Evolutionary conservation across 1,284 basidiomycete species (phyloP).

Genomic region (Golubevia sp.): DNA sequence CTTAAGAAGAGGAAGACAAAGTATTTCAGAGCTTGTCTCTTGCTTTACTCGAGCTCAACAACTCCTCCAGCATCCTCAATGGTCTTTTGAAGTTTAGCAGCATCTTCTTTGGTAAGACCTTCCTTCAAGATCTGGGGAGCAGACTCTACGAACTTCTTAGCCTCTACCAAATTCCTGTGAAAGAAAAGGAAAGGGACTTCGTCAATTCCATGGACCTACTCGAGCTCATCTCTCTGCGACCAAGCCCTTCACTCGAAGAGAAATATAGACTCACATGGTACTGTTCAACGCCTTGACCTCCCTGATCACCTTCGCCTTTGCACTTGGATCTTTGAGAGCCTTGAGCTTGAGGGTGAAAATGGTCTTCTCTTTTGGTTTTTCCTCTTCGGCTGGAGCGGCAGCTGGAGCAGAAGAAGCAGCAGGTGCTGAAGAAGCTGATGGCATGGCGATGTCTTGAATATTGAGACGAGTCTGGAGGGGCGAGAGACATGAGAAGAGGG

Average conservation of each 20-base stretch:
- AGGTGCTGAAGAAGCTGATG: conserved; percentile 71
- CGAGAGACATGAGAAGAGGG: not conserved
- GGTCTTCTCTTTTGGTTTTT: conserved; percentile 99
- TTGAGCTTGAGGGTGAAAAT: conserved; percentile 82
- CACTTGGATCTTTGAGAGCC: conserved; percentile 50
- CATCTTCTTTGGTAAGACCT: conserved; percentile 94
- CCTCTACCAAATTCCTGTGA: conserved; percentile 66
- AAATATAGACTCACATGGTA: conserved; percentile 29
- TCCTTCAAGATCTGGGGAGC: conserved; percentile 94
- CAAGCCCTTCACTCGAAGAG: too few relatives aligned
- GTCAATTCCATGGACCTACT: too few relatives aligned
- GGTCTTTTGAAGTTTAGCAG: conserved; percentile 90
- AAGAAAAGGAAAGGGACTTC: not conserved
- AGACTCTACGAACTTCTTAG: conserved; percentile 99
- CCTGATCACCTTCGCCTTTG: conserved; percentile 91
- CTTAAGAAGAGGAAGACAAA: too few relatives aligned
- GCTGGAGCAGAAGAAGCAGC: conserved; percentile 64
- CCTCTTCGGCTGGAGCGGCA: conserved; percentile 65
- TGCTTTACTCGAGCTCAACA: conserved; percentile 68
- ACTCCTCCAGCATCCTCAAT: conserved; percentile 89
- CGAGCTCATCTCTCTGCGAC: too few relatives aligned
- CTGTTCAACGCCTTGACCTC: conserved; percentile 81
- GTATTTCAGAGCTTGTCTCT: too few relatives aligned
- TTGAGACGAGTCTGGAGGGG: conserved; percentile 80
- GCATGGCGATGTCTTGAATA: conserved; percentile 97